Conservation (phyloP, 352 stramenopile species). For the Globisporangium ultimum region DNA sequence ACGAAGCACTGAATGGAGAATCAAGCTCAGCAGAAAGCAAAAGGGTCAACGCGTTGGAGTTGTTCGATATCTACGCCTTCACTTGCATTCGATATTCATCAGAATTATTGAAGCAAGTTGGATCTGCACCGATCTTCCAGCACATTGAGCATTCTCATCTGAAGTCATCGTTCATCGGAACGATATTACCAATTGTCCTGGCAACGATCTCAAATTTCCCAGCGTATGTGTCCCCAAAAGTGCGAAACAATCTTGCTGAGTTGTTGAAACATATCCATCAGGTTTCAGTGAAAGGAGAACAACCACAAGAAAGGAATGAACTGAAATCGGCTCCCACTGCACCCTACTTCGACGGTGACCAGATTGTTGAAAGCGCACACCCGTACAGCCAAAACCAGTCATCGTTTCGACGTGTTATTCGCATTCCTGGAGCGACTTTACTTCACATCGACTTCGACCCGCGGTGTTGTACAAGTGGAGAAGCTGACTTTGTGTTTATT, state of each 20-base stretch:
- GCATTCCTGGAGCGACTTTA: slow-evolving; percentile 44
- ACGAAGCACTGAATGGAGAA: slow-evolving; percentile 15
- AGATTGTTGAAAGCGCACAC: slow-evolving; percentile 60
- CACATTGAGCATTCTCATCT: slow-evolving; percentile 6
- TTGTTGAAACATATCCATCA: slow-evolving; percentile 33
- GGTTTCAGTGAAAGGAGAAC: slow-evolving; percentile 6
- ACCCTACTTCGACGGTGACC: slow-evolving; percentile 34
- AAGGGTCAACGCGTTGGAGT: slow-evolving; percentile 11
- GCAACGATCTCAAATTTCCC: slow-evolving; percentile 42
- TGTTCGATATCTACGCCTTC: slow-evolving; percentile 44
- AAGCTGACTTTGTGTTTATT: slow-evolving; percentile 67
- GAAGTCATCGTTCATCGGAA: slow-evolving; percentile 31
- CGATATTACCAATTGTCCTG: slow-evolving; percentile 44
- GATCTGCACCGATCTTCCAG: neutral
- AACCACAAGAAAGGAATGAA: neutral
- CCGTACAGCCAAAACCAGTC: slow-evolving; percentile 62
- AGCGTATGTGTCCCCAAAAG: slow-evolving; percentile 23
- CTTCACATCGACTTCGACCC: slow-evolving; percentile 72
- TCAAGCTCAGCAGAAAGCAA: slow-evolving; percentile 8
- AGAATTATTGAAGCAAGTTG: slow-evolving; percentile 20
- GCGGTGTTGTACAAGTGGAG: slow-evolving; percentile 48
- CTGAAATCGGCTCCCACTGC: slow-evolving; percentile 6
- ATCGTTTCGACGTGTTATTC: slow-evolving; percentile 54
- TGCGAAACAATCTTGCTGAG: slow-evolving; percentile 20
- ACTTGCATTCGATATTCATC: slow-evolving; percentile 33